phyloP scores from a whole-genome alignment of 306 rosid species.

The Oemleria cerasiformis region DNA sequence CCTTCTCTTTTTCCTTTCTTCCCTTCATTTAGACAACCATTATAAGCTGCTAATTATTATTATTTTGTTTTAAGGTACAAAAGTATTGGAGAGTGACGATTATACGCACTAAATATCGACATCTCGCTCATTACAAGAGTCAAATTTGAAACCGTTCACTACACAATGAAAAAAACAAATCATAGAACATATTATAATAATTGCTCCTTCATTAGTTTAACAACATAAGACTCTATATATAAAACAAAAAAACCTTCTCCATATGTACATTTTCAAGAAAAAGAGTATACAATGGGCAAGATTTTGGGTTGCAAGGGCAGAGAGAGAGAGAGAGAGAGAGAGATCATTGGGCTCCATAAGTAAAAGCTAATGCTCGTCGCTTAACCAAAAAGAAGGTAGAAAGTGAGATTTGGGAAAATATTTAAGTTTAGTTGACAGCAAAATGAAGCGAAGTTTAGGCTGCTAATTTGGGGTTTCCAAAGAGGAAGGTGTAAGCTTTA shows the following conservation, averaged over 20 bases:
- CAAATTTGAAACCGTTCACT: no score
- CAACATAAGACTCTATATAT: background rate
- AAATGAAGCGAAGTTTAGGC: constrained; percentile 55
- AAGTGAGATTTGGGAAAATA: constrained; percentile 29
- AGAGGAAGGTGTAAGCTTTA: constrained; percentile 60
- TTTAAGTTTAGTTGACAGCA: constrained; percentile 12
- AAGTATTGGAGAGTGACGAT: no score
- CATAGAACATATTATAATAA: background rate
- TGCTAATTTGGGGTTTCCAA: constrained; percentile 50
- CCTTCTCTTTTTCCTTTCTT: no score
- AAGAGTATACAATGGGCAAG: background rate
- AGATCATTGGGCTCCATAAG: constrained; percentile 26
- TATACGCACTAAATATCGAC: no score
- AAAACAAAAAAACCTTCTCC: background rate
- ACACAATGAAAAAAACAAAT: no score
- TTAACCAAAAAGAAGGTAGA: constrained; percentile 32
- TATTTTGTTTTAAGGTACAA: no score
- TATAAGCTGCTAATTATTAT: no score
- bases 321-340: background rate
- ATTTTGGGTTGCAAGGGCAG: constrained; percentile 12
- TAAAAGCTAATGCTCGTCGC: constrained; percentile 50
- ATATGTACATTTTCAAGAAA: background rate
- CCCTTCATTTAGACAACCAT: no score
- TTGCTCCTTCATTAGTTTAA: background rate
- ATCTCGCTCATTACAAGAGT: no score